A percentile compares a stretch with the other conserved stretches of the same genome.
Conservation (phyloP, 2,329 filamentous ascomycete genomes). For the Metarhizium humberi region DNA sequence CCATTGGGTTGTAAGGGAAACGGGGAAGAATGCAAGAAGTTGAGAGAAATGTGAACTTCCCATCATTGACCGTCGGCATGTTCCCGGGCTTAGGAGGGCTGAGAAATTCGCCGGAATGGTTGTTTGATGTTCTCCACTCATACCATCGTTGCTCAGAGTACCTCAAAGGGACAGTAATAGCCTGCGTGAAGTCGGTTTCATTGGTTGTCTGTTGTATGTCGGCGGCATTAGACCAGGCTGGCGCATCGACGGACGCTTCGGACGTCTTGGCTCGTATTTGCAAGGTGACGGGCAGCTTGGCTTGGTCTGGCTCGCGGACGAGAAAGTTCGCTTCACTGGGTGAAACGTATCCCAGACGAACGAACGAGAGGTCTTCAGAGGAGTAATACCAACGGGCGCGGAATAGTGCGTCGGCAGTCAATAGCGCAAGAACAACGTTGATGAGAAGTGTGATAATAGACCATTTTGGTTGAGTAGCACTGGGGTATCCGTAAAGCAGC, state of each 20-base stretch:
- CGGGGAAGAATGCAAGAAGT: constrained; percentile 89
- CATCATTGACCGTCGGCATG: constrained; percentile 48
- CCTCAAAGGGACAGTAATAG: constrained; percentile 53
- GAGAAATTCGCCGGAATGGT: constrained; percentile 73
- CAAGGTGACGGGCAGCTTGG: constrained; percentile 66
- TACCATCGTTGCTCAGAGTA: constrained; percentile 66
- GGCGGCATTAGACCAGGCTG: constrained; percentile 59
- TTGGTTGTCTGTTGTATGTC: constrained; percentile 57
- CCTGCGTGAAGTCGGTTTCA: constrained; percentile 73
- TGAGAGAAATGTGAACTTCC: constrained; percentile 80
- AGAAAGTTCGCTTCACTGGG: constrained; percentile 70
- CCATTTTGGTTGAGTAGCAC: constrained; percentile 54
- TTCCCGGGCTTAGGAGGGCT: constrained; percentile 64
- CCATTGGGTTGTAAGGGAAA: constrained; percentile 79
- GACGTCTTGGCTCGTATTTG: constrained; percentile 51
- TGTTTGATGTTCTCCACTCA: constrained; percentile 79
- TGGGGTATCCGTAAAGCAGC: constrained; percentile 68
- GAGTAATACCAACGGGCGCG: constrained; percentile 62
- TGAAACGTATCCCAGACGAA: constrained; percentile 79
- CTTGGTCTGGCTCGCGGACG: constrained; percentile 71
- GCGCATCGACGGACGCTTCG: constrained; percentile 41
- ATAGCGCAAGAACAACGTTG: constrained; percentile 59
- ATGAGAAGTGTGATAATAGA: constrained; percentile 61
- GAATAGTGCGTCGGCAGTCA: constrained; percentile 71
- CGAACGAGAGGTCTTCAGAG: constrained; percentile 70